A percentile compares a stretch with the other conserved stretches of the same genome.
These are phyloP conservation scores for Trichoderma gamsii DNA, from an alignment of 495 filamentous ascomycete species.

Conservation along the genomic window DNA sequence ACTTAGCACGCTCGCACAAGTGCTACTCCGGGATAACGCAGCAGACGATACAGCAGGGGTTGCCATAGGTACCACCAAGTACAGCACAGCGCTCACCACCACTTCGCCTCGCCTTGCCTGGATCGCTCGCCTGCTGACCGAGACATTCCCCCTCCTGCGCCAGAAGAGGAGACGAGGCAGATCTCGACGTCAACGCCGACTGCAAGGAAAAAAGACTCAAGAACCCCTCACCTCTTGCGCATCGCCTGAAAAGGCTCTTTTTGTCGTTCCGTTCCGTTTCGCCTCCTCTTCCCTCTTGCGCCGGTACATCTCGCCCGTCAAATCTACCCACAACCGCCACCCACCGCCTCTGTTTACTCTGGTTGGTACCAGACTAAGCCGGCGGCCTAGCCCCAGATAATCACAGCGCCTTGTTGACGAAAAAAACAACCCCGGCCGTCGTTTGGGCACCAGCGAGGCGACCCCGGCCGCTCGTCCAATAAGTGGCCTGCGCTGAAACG, in stretches of 20 bases:
- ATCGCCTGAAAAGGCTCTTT: too few species aligned
- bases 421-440: background rate
- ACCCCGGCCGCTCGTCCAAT: constrained; percentile 1
- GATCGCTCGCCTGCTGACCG: background rate
- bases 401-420: background rate
- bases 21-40: too few species aligned
- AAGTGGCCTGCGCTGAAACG: background rate
- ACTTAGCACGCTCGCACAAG: too few species aligned
- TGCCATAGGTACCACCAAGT: background rate
- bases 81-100: background rate
- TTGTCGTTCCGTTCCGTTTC: background rate
- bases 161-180: background rate
- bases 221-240: too few species aligned
- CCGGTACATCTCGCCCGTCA: too few species aligned
- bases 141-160: constrained; percentile 3
- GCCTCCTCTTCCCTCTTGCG: background rate
- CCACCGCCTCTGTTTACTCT: background rate
- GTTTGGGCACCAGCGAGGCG: background rate
- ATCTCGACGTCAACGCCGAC: background rate
- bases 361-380: background rate
- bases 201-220: background rate
- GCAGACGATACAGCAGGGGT: background rate
- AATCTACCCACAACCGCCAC: background rate
- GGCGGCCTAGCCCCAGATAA: background rate
- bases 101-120: background rate